Conservation (phyloP, 164 flowering plant genomes). For the Aristolochia fimbriata region DNA sequence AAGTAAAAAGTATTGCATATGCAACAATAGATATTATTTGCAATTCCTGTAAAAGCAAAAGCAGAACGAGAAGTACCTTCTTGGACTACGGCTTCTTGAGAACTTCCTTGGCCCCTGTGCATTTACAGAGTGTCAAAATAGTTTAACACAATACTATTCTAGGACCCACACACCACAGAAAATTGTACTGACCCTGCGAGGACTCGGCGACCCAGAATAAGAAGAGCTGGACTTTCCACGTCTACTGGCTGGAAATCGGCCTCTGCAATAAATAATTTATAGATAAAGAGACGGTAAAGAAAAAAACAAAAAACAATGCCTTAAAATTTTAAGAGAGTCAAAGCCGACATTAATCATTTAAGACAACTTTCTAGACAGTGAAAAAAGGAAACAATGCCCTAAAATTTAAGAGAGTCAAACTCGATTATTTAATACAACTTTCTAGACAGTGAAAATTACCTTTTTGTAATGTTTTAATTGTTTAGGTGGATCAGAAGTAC, state of each 20-base stretch:
- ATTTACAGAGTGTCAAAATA: slow-evolving; percentile 1
- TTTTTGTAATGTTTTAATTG: too few species aligned
- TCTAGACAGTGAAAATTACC: too few species aligned
- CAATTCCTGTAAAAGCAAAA: not conserved
- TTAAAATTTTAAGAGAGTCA: too few species aligned
- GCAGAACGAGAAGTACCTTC: slow-evolving; percentile 38
- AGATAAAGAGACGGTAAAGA: not conserved
- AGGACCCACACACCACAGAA: not conserved
- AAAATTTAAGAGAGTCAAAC: too few species aligned
- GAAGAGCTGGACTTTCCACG: slow-evolving; percentile 79
- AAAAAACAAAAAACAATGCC: too few species aligned
- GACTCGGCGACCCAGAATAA: slow-evolving; percentile 74
- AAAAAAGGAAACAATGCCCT: too few species aligned
- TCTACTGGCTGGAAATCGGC: slow-evolving; percentile 53
- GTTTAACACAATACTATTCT: not conserved
- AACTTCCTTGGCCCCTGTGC: slow-evolving; percentile 48
- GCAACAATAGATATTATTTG: not conserved
- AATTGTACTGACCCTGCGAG: slow-evolving; percentile 51
- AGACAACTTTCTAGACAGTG: too few species aligned
- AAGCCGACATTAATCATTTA: too few species aligned
- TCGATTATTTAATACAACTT: too few species aligned
- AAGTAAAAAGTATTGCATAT: not conserved
- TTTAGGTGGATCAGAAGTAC: too few species aligned
- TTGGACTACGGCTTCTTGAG: slow-evolving; percentile 81
- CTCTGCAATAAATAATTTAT: slow-evolving; percentile 28